Conservation (phyloP, 1,284 basidiomycete species). For the Vanrija sp. region DNA sequence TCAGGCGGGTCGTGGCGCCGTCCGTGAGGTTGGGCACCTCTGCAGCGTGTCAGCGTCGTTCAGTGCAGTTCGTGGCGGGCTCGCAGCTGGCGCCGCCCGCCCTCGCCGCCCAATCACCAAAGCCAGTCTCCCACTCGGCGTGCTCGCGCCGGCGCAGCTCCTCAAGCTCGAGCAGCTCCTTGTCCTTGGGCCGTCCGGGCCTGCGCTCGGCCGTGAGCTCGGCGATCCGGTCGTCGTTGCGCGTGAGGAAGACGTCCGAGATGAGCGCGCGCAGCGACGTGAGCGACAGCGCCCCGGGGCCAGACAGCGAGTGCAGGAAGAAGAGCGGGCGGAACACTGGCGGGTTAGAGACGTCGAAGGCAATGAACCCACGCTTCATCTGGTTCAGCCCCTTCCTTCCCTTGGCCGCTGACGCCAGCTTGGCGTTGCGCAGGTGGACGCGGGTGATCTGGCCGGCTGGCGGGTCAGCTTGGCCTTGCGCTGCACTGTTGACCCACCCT, state of each 20-base stretch:
- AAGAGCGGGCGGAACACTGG: conserved; percentile 69
- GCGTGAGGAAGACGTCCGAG: conserved; percentile 65
- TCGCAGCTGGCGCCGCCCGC: no score
- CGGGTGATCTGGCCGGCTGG: conserved; percentile 69
- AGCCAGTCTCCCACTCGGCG: conserved; percentile 73
- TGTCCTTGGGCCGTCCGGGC: conserved; percentile 71
- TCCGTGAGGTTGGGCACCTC: conserved; percentile 83
- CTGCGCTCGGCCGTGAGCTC: conserved; percentile 62
- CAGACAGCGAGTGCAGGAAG: conserved; percentile 65
- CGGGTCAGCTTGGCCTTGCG: conserved; percentile 2
- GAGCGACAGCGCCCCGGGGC: conserved; percentile 61
- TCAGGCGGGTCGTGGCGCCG: conserved; percentile 63
- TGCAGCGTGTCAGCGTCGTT: conserved; percentile 41
- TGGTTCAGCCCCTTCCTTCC: conserved; percentile 52
- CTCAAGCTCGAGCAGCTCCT: conserved; percentile 66
- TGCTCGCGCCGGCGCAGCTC: conserved; percentile 64
- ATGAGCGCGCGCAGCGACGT: conserved; percentile 66
- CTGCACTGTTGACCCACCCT: conserved; percentile 24
- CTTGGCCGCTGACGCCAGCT: conserved; percentile 57
- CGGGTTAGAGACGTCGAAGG: background rate
- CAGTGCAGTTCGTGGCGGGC: background rate
- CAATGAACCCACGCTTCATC: conserved; percentile 28
- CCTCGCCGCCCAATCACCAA: conserved; percentile 58
- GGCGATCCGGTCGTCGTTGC: conserved; percentile 66
- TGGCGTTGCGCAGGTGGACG: conserved; percentile 65